These are phyloP conservation scores for Candida endomychidarum DNA, from an alignment of 805 yeast species.

Conservation along the genomic window DNA sequence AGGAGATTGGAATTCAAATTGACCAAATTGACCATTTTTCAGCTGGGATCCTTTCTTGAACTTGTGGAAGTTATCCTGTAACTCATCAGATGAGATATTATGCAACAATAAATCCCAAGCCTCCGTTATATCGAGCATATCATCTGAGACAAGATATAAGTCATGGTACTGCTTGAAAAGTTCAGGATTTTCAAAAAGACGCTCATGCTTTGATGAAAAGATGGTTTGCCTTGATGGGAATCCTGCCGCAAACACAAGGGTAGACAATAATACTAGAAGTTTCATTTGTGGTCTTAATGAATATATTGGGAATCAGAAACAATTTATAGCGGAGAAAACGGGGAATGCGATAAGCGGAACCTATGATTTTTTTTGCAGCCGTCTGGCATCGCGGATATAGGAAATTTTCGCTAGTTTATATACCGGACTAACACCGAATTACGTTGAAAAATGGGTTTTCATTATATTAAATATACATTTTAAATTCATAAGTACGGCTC, in stretches of 20 bases:
- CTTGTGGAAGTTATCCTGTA: constrained; percentile 4
- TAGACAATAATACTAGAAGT: not conserved
- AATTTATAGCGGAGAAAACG: too few species aligned
- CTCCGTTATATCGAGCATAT: constrained; percentile 3
- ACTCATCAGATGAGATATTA: constrained; percentile 2
- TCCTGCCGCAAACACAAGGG: not conserved
- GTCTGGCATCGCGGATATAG: not conserved
- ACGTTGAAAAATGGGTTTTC: not conserved
- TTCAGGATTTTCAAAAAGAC: constrained; percentile 13
- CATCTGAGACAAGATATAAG: constrained; percentile 3
- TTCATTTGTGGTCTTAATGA: too few species aligned
- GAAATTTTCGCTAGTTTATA: not conserved
- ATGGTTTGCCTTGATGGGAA: constrained; percentile 10
- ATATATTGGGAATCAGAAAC: too few species aligned
- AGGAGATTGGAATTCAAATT: too few species aligned
- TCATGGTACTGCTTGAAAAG: constrained; percentile 12
- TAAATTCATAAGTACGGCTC: too few species aligned
- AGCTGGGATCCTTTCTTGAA: not conserved
- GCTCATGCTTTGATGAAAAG: constrained; percentile 10
- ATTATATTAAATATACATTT: not conserved
- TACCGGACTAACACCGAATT: too few species aligned
- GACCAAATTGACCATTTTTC: too few species aligned
- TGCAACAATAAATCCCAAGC: constrained; percentile 7
- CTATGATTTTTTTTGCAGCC: not conserved
- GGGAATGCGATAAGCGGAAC: not conserved